Conservation (phyloP, 441 rosid genomes). For the Gossypium armourianum region DNA sequence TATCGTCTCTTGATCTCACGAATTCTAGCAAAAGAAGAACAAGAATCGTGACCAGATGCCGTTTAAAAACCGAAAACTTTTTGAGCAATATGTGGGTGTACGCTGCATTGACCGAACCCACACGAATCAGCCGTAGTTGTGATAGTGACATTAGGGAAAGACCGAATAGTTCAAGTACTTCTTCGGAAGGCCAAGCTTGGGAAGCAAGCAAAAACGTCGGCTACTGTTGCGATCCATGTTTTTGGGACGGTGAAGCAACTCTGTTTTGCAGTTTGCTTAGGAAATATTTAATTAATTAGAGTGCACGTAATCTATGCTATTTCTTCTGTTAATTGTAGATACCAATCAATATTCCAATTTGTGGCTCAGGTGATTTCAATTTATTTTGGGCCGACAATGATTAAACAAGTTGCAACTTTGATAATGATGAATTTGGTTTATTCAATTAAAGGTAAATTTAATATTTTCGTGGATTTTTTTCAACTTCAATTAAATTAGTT, state of each 20-base stretch:
- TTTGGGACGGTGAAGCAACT: neutral
- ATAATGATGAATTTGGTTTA: neutral
- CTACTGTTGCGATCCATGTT: neutral
- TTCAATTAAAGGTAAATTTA: neutral
- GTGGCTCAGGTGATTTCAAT: neutral
- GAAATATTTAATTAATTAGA: neutral
- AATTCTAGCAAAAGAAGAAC: neutral
- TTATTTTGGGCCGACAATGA: neutral
- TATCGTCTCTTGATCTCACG: neutral
- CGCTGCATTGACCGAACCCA: neutral
- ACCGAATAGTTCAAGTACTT: neutral
- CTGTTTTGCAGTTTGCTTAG: neutral
- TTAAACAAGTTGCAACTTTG: neutral
- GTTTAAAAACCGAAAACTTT: neutral
- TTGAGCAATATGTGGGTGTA: neutral
- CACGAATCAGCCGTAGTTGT: neutral
- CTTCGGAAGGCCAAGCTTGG: neutral
- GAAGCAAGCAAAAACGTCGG: neutral
- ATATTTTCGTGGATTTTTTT: neutral
- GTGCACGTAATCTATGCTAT: neutral
- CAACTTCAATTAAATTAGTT: neutral
- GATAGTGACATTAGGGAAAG: too few relatives aligned
- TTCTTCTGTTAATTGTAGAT: neutral
- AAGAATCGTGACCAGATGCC: neutral
- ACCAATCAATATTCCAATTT: neutral